Base-by-base conservation (phyloP, 371 early-diverging fungal genomes). In the Capillidium heterosporum region DNA sequence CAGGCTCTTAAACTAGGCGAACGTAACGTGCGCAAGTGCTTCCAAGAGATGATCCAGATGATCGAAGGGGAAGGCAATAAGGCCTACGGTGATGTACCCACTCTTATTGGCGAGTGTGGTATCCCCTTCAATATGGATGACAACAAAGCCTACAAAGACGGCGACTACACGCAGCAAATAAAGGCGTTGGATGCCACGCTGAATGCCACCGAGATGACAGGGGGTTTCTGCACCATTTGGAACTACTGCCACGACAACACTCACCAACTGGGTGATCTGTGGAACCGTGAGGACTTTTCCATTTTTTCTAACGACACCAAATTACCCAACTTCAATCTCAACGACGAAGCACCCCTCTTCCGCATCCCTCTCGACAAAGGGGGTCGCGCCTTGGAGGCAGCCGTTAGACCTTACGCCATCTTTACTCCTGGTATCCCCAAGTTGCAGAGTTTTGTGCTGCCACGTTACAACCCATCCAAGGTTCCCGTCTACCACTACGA, bases 251-350 rank as follows among this genome's bases (percentile, higher is more conserved):
- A 80, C 1, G 75, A 75, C 51, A 85, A 81, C 49, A 59, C 60
- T 42, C 58, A 71, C 57, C 61, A 60, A 50, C 73, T 77, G 72
- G 85, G 83, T 1, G 85, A 85, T 61, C 60, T 49, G 21, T 85
- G 85, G 85, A 80, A 82, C 52, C 81, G 82, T 1, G 85, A 85
- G 48, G 83, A 85, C 61, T 61, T 85, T 23, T 69, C 70, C 17
- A 61, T 71, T 17, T 71, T 59, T 59, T 62, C 66, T 40, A 54
- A 51, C 0, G 43, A 27, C 10, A 17, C 28, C 24, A 32, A 31
- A 40, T 48, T 39, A 5, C 27, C 1, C n/a, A 21, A 42, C 21
- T 24, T 47, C 17, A n/a, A 23, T 44, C 7, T 35, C 7, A 13
- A 35, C 13, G 35, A 4, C 35, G 13, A 35, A 7, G 7, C 35